phyloP scores from a whole-genome alignment of 495 filamentous ascomycete genomes.

The Thermochaetoides thermophila region DNA sequence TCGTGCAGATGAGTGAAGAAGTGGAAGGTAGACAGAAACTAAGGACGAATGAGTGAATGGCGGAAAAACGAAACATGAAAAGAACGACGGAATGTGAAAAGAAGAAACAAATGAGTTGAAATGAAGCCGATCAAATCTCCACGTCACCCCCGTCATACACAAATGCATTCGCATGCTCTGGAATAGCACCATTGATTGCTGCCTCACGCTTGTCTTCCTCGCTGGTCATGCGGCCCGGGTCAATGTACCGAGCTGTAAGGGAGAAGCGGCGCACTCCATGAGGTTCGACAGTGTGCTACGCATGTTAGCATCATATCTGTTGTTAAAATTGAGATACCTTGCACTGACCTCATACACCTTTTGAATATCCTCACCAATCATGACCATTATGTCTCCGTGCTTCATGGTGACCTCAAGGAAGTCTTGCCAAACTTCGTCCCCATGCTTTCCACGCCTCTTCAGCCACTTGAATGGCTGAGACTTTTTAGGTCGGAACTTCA shows the following conservation, averaged over 20 bases:
- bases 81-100: not conserved
- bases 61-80: no score
- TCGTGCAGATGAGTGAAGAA: no score
- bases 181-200: conserved; percentile 20
- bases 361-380: conserved; percentile 63
- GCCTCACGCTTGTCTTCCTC: conserved; percentile 16
- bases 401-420: conserved; percentile 32
- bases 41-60: not conserved
- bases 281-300: conserved; percentile 47
- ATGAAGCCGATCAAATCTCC: not conserved
- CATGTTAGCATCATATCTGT: conserved; percentile 9
- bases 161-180: conserved; percentile 12
- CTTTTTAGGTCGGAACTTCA: conserved; percentile 55
- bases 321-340: not conserved
- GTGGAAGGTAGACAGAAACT: not conserved
- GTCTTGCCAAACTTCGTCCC: conserved; percentile 14
- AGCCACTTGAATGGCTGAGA: no score
- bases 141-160: no score
- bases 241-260: conserved; percentile 42
- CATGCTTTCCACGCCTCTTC: conserved; percentile 9
- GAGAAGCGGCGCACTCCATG: conserved; percentile 49
- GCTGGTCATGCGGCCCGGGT: conserved; percentile 24
- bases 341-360: conserved; percentile 52
- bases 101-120: not conserved
- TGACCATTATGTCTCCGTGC: conserved; percentile 73